These are phyloP conservation scores for Anthoceros angustus DNA, from an alignment of 225 moss, liverwort and hornwort genomes.

Conservation along the genomic window DNA sequence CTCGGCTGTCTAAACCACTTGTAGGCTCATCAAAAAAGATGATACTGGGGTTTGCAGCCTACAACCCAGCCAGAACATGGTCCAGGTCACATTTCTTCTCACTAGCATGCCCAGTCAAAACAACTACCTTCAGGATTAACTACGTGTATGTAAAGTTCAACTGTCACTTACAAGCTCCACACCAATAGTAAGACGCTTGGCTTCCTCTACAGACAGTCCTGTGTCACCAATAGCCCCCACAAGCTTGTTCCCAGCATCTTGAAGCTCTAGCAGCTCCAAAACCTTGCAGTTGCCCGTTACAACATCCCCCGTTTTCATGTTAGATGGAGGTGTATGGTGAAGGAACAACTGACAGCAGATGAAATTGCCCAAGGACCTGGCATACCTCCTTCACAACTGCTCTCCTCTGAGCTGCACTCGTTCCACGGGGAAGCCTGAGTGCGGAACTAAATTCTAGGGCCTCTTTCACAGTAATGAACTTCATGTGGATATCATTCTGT, in stretches of 20 bases:
- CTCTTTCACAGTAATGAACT: constrained; percentile 66
- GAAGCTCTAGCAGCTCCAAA: constrained; percentile 49
- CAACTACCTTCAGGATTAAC: background rate
- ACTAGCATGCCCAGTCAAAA: background rate
- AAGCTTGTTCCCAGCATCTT: constrained; percentile 47
- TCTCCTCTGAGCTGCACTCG: constrained; percentile 13
- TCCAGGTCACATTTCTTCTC: background rate
- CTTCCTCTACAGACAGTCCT: constrained; percentile 84
- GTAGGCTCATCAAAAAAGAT: constrained; percentile 83
- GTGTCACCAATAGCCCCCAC: constrained; percentile 68
- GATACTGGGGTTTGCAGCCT: constrained; percentile 27
- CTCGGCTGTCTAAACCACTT: constrained; percentile 79
- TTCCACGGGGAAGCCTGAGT: constrained; percentile 38
- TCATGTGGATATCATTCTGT: constrained; percentile 87
- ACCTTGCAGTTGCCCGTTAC: constrained; percentile 19
- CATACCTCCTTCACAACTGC: constrained; percentile 51
- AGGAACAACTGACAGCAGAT: background rate
- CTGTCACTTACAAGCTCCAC: constrained; percentile 57
- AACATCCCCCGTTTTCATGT: background rate
- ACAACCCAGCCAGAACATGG: background rate
- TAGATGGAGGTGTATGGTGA: background rate
- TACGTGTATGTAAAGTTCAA: background rate
- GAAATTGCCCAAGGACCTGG: background rate
- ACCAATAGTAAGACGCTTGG: constrained; percentile 95
- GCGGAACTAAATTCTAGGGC: constrained; percentile 63